Conservation (phyloP, 2,329 filamentous ascomycete genomes). For the Pseudogymnoascus sp. region DNA sequence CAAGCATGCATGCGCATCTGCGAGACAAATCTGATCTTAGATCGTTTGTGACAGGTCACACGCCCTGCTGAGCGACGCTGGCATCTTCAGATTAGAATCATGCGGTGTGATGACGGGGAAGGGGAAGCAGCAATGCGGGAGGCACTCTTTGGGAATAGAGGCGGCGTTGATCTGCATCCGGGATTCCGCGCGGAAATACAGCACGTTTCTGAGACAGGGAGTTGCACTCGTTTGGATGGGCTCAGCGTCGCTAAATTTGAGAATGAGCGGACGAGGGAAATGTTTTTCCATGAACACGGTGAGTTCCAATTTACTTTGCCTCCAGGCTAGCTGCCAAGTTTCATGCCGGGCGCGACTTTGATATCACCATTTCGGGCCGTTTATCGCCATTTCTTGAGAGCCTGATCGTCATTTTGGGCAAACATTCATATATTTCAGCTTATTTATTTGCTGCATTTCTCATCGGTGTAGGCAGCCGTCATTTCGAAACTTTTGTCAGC, state of each 20-base stretch:
- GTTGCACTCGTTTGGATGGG: neutral
- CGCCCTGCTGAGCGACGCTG: neutral
- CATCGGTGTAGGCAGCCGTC: neutral
- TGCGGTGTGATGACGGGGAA: neutral
- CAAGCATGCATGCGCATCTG: neutral
- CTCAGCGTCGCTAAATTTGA: neutral
- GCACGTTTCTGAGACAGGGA: constrained; percentile 2
- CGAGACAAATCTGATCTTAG: neutral
- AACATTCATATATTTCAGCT: neutral
- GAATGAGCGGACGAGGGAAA: neutral
- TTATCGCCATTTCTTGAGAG: neutral
- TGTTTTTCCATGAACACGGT: neutral
- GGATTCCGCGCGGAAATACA: neutral
- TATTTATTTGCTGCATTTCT: neutral
- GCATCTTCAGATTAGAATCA: constrained; percentile 6
- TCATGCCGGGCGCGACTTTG: neutral
- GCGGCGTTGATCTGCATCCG: neutral
- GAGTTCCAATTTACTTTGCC: neutral
- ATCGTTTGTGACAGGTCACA: constrained; percentile 4
- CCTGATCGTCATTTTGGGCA: neutral
- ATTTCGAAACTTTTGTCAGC: neutral
- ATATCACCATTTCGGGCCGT: constrained; percentile 4
- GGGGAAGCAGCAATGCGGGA: neutral
- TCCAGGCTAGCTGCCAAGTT: neutral
- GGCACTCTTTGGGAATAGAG: neutral